These are phyloP conservation scores for Pseudoscleropodium purum DNA, from an alignment of 225 moss, liverwort and hornwort genomes.

Conservation along the genomic window DNA sequence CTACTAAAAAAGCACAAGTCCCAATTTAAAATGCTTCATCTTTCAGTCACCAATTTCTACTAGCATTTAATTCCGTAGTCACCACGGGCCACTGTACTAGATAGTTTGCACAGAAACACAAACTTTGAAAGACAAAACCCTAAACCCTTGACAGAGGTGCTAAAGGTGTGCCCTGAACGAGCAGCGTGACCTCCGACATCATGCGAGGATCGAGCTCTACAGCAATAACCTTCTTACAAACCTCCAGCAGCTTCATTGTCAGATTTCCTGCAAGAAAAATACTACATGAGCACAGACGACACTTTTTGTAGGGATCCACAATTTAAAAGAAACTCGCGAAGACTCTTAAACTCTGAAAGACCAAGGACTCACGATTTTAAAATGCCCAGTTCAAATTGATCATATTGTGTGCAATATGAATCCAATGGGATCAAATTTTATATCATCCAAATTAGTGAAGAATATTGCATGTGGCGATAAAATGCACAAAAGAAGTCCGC, in stretches of 20 bases:
- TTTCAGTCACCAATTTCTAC: neutral
- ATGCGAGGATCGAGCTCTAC: neutral
- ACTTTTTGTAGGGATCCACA: neutral
- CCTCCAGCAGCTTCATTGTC: neutral
- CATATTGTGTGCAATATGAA: neutral
- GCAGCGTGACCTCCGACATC: neutral
- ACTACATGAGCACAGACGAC: neutral
- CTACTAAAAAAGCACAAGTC: neutral
- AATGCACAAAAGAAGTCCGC: neutral
- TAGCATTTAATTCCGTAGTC: neutral
- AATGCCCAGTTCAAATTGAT: neutral
- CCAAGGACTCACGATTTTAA: neutral
- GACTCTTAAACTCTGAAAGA: neutral
- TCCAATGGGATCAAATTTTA: neutral
- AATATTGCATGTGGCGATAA: neutral
- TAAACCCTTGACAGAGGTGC: neutral
- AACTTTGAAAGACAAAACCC: neutral
- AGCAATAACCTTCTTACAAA: neutral
- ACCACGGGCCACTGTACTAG: neutral
- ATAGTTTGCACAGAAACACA: neutral
- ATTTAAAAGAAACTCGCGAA: neutral
- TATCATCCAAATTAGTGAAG: neutral
- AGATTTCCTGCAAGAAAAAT: neutral
- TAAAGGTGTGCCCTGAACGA: neutral
- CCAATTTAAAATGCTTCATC: neutral